Percentiles rank a stretch among this genome's conserved stretches.
phyloP scores from a whole-genome alignment of 768 basidiomycete species.

The Serendipita indica region DNA sequence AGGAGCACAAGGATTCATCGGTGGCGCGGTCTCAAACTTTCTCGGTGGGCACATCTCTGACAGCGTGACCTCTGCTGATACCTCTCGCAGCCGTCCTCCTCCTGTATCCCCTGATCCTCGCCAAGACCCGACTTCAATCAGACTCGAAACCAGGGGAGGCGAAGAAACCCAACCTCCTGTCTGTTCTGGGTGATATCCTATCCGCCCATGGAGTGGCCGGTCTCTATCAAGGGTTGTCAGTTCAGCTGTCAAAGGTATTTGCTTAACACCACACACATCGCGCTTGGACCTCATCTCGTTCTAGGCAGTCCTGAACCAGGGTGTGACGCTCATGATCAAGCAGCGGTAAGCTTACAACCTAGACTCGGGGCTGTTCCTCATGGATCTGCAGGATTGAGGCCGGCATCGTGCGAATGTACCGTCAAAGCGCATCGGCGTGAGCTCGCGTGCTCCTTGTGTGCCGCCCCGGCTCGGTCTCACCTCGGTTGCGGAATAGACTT shows the following conservation, averaged over 20 bases:
- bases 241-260: slow-evolving; percentile 20
- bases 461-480: no score
- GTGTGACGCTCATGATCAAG: slow-evolving; percentile 44
- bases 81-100: slow-evolving; percentile 27
- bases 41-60: slow-evolving; percentile 22
- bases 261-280: no score
- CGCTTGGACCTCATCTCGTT: slow-evolving; percentile 15
- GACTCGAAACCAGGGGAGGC: slow-evolving; percentile 16
- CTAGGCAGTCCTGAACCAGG: slow-evolving; percentile 43
- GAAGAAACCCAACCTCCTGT: slow-evolving; percentile 14
- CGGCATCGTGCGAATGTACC: no score
- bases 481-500: no score
- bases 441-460: no score
- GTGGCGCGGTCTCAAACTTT: slow-evolving; percentile 40
- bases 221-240: slow-evolving; percentile 39
- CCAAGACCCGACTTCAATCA: slow-evolving; percentile 30
- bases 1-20: slow-evolving; percentile 37
- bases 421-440: no score
- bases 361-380: no score
- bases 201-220: slow-evolving; percentile 23
- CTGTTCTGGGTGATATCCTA: slow-evolving; percentile 16
- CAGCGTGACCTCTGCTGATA: background rate
- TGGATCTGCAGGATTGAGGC: no score
- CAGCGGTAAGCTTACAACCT: slow-evolving; percentile 28
- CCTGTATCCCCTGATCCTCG: slow-evolving; percentile 44